Conservation (phyloP, 805 yeast genomes). For the Candida taoyuanica region DNA sequence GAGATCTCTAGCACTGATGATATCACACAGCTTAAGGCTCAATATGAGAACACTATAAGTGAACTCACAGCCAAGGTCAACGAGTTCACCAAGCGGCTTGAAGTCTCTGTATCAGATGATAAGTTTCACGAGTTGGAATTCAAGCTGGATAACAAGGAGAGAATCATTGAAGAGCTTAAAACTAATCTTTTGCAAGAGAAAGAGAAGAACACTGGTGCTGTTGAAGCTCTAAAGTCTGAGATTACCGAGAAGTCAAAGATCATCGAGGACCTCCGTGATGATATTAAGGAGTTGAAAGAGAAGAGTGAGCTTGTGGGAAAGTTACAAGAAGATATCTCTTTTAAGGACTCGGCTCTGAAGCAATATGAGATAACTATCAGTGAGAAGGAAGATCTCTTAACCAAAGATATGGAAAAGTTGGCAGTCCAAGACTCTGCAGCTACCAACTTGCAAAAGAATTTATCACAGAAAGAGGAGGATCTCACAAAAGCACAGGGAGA, state of each 20-base stretch:
- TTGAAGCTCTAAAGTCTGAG: conserved; percentile 1
- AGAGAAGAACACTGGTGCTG: neutral
- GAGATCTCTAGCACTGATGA: conserved; percentile 1
- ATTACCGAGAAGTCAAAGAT: conserved; percentile 2
- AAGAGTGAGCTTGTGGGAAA: neutral
- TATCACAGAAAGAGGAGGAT: neutral
- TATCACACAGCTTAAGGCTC: conserved; percentile 2
- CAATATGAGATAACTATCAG: neutral
- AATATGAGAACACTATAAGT: conserved; percentile 4
- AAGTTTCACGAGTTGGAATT: conserved; percentile 18
- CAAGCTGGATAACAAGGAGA: conserved; percentile 19
- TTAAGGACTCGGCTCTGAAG: conserved; percentile 3
- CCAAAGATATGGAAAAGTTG: conserved; percentile 3
- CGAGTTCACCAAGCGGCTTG: conserved; percentile 12
- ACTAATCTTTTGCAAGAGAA: conserved; percentile 3
- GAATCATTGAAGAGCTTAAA: conserved; percentile 17
- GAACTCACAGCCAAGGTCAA: conserved; percentile 8
- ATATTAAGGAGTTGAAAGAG: neutral
- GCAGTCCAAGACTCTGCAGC: neutral
- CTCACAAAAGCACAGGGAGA: conserved; percentile 1
- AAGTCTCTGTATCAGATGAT: conserved; percentile 9
- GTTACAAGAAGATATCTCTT: conserved; percentile 3
- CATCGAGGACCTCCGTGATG: conserved; percentile 2
- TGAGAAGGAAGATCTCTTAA: conserved; percentile 6
- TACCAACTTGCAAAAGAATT: neutral